These are phyloP conservation scores for Barnettozyma sucrosica DNA, from an alignment of 805 yeast genomes.

Conservation along the genomic window DNA sequence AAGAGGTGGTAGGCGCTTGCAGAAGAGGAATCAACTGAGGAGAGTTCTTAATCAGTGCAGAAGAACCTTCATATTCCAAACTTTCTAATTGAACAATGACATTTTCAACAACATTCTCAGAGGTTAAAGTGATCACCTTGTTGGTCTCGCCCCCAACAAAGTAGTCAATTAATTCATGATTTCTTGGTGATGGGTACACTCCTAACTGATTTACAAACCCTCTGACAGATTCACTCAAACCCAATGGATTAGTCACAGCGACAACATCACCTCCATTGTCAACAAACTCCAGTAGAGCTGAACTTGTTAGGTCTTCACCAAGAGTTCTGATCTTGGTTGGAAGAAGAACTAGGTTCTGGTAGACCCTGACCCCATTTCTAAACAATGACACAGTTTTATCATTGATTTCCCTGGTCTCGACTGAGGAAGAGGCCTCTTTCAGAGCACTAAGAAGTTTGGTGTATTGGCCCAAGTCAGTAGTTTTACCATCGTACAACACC, in stretches of 20 bases:
- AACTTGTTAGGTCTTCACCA: slow-evolving; percentile 36
- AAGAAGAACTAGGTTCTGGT: slow-evolving; percentile 52
- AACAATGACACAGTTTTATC: slow-evolving; percentile 28
- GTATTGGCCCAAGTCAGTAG: slow-evolving; percentile 22
- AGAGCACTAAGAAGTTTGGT: slow-evolving; percentile 9
- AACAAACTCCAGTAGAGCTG: slow-evolving; percentile 53
- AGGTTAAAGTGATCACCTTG: slow-evolving; percentile 10
- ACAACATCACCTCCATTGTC: slow-evolving; percentile 70
- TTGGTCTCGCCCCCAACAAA: slow-evolving; percentile 34
- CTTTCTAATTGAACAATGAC: slow-evolving; percentile 22
- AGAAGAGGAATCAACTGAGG: slow-evolving; percentile 66
- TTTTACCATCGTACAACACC: slow-evolving; percentile 17
- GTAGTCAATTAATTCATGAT: slow-evolving; percentile 58
- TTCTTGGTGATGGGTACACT: slow-evolving; percentile 75
- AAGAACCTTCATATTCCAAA: slow-evolving; percentile 46
- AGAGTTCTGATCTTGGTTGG: slow-evolving; percentile 49
- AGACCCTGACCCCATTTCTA: slow-evolving; percentile 38
- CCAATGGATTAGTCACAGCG: slow-evolving; percentile 48
- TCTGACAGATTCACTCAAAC: slow-evolving; percentile 56
- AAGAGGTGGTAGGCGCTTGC: slow-evolving; percentile 59
- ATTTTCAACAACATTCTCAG: slow-evolving; percentile 16
- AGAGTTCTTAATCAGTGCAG: slow-evolving; percentile 66
- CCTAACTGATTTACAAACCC: slow-evolving; percentile 75
- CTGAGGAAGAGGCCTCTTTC: slow-evolving; percentile 26
- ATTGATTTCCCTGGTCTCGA: slow-evolving; percentile 26